Evolutionary conservation across 2,329 filamentous ascomycete species (phyloP).

Genomic region (Parastagonospora avenae): DNA sequence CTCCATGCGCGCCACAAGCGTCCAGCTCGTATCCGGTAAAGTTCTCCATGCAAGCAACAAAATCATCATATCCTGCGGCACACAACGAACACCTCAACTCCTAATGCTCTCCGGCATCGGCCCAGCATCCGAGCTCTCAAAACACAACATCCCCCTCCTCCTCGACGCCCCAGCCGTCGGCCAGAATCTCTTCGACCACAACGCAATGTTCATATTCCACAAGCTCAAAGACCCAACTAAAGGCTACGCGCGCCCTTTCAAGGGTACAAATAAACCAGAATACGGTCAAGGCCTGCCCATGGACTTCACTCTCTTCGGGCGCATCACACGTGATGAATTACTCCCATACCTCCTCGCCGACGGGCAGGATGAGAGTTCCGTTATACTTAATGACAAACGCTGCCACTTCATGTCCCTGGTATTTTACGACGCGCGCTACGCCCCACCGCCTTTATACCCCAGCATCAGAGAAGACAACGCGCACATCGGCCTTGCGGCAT

Average conservation of each 20-base stretch:
- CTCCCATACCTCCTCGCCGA: conserved; percentile 3
- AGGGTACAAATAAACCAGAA: conserved; percentile 13
- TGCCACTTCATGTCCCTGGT: conserved; percentile 19
- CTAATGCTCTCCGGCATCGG: conserved; percentile 48
- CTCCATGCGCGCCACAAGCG: conserved; percentile 24
- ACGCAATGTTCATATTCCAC: conserved; percentile 13
- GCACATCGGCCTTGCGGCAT: conserved; percentile 14
- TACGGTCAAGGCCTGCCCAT: conserved; percentile 23
- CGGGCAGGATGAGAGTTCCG: not conserved
- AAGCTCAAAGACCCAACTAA: conserved; percentile 20
- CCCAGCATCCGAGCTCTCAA: conserved; percentile 13
- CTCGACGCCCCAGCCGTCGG: conserved; percentile 27
- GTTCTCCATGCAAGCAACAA: conserved; percentile 38
- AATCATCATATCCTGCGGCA: conserved; percentile 48
- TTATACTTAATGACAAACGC: conserved; percentile 9
- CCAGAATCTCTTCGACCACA: conserved; percentile 29
- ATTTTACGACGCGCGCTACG: conserved; percentile 18
- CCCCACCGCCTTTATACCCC: conserved; percentile 7
- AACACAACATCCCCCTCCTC: conserved; percentile 18
- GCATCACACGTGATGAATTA: conserved; percentile 17
- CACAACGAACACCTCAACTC: conserved; percentile 48
- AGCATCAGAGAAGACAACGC: conserved; percentile 10
- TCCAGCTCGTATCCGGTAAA: conserved; percentile 36
- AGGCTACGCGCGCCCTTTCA: conserved; percentile 23
- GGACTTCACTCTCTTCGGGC: conserved; percentile 16